These are phyloP conservation scores for Aquilaria sinensis DNA, from an alignment of 345 rosid species.

Conservation along the genomic window DNA sequence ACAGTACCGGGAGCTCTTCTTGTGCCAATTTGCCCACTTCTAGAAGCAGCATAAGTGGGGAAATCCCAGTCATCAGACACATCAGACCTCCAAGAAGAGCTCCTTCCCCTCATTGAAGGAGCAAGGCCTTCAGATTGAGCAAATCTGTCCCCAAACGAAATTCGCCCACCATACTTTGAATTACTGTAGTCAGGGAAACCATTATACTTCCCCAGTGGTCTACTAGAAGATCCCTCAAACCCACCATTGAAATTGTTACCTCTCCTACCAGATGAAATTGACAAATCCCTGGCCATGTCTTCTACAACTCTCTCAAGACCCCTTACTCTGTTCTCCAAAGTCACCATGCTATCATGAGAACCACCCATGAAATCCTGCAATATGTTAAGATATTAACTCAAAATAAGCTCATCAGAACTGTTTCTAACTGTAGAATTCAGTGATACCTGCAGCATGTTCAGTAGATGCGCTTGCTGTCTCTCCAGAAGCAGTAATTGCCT, in stretches of 20 bases:
- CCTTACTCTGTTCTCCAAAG: conserved; percentile 87
- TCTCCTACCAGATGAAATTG: conserved; percentile 76
- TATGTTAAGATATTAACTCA: conserved; percentile 18
- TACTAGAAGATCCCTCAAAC: conserved; percentile 55
- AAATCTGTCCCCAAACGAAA: conserved; percentile 69
- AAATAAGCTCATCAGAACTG: conserved; percentile 11
- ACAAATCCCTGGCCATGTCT: conserved; percentile 89
- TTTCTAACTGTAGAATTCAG: conserved; percentile 13
- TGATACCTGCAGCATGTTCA: conserved; percentile 92
- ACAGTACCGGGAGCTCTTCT: conserved; percentile 57
- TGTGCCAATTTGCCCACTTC: conserved; percentile 57
- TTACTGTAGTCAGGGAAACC: conserved; percentile 60
- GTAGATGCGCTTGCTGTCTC: conserved; percentile 88
- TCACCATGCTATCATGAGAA: conserved; percentile 89
- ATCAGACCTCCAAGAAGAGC: conserved; percentile 68
- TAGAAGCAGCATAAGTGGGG: conserved; percentile 57
- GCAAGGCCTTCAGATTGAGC: conserved; percentile 60
- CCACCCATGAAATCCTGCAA: conserved; percentile 98
- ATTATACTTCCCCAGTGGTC: conserved; percentile 62
- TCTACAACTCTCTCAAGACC: conserved; percentile 97
- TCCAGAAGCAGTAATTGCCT: conserved; percentile 88
- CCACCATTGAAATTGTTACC: conserved; percentile 49
- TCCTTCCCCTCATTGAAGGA: conserved; percentile 64
- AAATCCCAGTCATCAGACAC: conserved; percentile 68
- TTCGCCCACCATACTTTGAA: conserved; percentile 59